phyloP scores from a whole-genome alignment of 148 eudicot genomes.

The Cornus suecica region DNA sequence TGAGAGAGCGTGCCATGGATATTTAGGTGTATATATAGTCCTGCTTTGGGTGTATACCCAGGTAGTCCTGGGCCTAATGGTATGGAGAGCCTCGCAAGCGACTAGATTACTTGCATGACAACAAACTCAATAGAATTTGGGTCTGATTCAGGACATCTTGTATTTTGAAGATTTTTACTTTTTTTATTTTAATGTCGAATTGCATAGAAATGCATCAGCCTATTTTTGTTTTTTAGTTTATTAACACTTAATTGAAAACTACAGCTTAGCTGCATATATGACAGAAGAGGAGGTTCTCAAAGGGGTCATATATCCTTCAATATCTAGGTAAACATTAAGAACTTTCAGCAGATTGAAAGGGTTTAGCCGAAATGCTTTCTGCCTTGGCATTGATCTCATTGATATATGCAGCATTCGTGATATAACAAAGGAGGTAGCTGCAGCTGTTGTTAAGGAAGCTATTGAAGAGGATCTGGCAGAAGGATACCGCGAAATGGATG shows the following conservation, averaged over 20 bases:
- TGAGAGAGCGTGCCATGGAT: too few relatives aligned
- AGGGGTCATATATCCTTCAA: slow-evolving; percentile 82
- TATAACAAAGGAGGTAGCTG: slow-evolving; percentile 89
- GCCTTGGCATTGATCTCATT: slow-evolving; percentile 12
- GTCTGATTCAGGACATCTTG: not conserved
- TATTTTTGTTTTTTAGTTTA: slow-evolving; percentile 12
- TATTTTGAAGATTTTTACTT: not conserved
- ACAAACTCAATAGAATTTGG: not conserved
- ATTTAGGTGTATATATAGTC: too few relatives aligned
- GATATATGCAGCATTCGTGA: slow-evolving; percentile 72
- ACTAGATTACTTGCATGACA: too few relatives aligned
- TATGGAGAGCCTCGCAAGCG: too few relatives aligned
- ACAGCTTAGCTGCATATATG: slow-evolving; percentile 89
- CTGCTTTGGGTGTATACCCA: too few relatives aligned
- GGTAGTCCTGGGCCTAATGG: too few relatives aligned
- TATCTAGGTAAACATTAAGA: slow-evolving; percentile 57
- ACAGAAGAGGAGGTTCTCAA: slow-evolving; percentile 81
- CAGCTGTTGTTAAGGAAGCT: slow-evolving; percentile 92
- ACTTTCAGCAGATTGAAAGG: not conserved
- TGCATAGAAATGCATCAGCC: not conserved
- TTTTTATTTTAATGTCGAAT: too few relatives aligned
- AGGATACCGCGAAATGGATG: slow-evolving; percentile 94
- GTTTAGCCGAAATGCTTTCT: not conserved
- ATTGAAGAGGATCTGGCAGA: slow-evolving; percentile 88
- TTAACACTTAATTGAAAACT: slow-evolving; percentile 10